Base-by-base conservation (phyloP, 306 rosid genomes). In the Trifolium repens region DNA sequence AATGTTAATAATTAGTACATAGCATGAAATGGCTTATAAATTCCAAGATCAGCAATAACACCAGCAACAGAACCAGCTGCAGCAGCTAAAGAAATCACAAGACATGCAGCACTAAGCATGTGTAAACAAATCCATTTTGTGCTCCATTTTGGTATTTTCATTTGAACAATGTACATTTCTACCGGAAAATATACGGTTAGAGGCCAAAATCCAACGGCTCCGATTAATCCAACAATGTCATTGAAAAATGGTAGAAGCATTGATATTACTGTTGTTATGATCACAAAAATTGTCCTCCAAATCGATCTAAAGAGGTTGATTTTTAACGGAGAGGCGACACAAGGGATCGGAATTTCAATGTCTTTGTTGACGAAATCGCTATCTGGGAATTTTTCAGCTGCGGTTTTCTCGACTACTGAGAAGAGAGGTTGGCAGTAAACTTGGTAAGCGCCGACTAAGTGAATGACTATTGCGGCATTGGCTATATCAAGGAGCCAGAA, bases 191-290 rank as follows among this genome's bases (percentile, higher is more conserved):
- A 85, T n/a, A 85, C 88, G 2, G 88, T 85, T 5, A 85, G 74
- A 3, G 88, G 88, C 88, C 88, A 85, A 72, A 85, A 85, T 7
- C 46, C 86, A 60, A 85, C 15, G 2, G 88, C 86, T 43, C 88
- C 88, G 5, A 85, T 68, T 1, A 85, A 46, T 8, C 86, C 88
- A n/a, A 79, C 84, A 15, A 82, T 37, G 82, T 79, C 84, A 5
- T 82, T 79, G 78, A 85, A 85, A 67, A 85, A 85, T 35, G 88
- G 88, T 4, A 85, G 80, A 0, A 85, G 68, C 88, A 79, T 85
- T 4, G 88, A 42, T 14, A 85, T 35, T 1, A 82, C 0, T 8
- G 88, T 85, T 40, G 75, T 72, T 0, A 19, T 0, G 4, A 85
- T 62, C 16, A 85, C 88, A 63, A 85, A 85, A 0, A 61, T 24